phyloP scores from a whole-genome alignment of 345 rosid species.

The Corchorus capsularis region DNA sequence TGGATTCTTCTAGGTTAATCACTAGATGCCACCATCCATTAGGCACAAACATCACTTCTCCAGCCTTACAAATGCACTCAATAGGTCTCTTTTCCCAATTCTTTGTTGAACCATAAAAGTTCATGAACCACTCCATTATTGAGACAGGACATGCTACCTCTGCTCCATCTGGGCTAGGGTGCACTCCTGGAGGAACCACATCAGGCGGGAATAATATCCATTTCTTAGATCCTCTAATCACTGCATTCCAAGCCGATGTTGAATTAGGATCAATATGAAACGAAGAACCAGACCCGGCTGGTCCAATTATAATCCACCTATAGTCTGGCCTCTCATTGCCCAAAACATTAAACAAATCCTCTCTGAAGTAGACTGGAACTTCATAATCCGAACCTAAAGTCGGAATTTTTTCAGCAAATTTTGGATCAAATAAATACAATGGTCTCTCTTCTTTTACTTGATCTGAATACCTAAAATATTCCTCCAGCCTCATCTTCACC shows the following conservation, averaged over 20 bases:
- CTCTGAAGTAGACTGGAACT: slow-evolving; percentile 77
- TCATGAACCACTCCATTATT: slow-evolving; percentile 98
- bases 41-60: slow-evolving; percentile 95
- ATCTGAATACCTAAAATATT: slow-evolving; percentile 74
- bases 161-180: slow-evolving; percentile 94
- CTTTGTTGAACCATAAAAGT: slow-evolving; percentile 82
- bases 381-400: slow-evolving; percentile 67
- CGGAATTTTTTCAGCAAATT: slow-evolving; percentile 77
- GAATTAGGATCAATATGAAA: slow-evolving; percentile 99
- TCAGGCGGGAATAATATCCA: slow-evolving; percentile 97
- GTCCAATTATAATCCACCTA: slow-evolving; percentile 94
- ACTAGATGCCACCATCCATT: slow-evolving; percentile 99
- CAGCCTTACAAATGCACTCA: slow-evolving; percentile 91
- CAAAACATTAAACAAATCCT: slow-evolving; percentile 83
- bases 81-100: slow-evolving; percentile 73
- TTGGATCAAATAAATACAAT: slow-evolving; percentile 90
- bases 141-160: slow-evolving; percentile 99
- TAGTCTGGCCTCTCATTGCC: slow-evolving; percentile 87
- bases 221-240: slow-evolving; percentile 89
- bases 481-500: slow-evolving; percentile 79
- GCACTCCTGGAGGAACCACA: slow-evolving; percentile 91
- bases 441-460: slow-evolving; percentile 86
- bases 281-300: slow-evolving; percentile 94
- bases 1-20: slow-evolving; percentile 89
- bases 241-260: slow-evolving; percentile 97